Percentiles rank a stretch among this genome's conserved stretches.
These are phyloP conservation scores for Neopestalotiopsis sp. DNA, from an alignment of 2,329 filamentous ascomycete species.

Conservation along the genomic window DNA sequence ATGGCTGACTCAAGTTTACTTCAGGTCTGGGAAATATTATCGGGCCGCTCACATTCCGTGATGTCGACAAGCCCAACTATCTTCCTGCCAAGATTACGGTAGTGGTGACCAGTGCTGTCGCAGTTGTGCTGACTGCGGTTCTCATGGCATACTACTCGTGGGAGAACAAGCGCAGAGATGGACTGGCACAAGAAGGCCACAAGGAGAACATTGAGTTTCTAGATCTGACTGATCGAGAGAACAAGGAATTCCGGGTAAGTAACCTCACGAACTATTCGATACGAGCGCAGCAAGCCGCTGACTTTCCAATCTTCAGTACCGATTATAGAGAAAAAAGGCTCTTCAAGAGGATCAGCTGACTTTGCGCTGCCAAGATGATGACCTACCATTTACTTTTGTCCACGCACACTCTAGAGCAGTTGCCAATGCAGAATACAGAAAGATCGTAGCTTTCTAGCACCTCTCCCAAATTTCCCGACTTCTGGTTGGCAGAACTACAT, in stretches of 20 bases:
- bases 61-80: conserved; percentile 41
- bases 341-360: too few relatives aligned
- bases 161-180: conserved; percentile 47
- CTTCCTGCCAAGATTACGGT: conserved; percentile 49
- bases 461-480: not conserved
- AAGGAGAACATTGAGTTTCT: conserved; percentile 36
- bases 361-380: not conserved
- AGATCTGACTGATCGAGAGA: conserved; percentile 38
- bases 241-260: conserved; percentile 31
- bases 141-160: conserved; percentile 57
- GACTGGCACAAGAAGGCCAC: conserved; percentile 25
- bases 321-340: not conserved
- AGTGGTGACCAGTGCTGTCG: conserved; percentile 47
- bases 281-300: not conserved
- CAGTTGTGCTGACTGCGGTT: conserved; percentile 45
- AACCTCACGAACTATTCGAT: not conserved
- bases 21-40: conserved; percentile 46
- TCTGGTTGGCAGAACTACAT: not conserved
- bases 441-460: not conserved
- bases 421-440: not conserved
- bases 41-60: conserved; percentile 44
- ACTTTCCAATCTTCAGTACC: not conserved
- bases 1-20: conserved; percentile 12
- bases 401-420: not conserved
- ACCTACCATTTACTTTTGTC: not conserved